Conservation (phyloP, 1,139 yeast species). For the Debaryomyces coudertii region DNA sequence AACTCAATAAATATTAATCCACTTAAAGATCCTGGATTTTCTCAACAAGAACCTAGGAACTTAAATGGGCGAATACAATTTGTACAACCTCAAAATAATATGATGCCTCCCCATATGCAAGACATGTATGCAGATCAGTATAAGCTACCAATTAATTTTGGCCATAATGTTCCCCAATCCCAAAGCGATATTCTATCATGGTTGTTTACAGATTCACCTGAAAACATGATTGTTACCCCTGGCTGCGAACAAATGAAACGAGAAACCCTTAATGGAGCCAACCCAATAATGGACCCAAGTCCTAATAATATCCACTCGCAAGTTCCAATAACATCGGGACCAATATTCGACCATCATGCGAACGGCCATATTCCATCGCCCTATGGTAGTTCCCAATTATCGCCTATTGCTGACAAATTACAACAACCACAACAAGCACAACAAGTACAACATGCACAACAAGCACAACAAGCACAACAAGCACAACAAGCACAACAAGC, state of each 20-base stretch:
- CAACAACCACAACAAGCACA: not conserved
- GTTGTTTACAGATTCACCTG: slow-evolving; percentile 38
- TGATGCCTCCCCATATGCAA: not conserved
- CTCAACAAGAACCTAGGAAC: not conserved
- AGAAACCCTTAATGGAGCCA: not conserved
- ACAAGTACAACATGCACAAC: not conserved
- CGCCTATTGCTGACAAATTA: slow-evolving; percentile 22
- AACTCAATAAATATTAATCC: not conserved
- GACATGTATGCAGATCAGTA: slow-evolving; percentile 7
- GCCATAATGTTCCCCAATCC: slow-evolving; percentile 19
- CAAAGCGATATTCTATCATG: slow-evolving; percentile 46
- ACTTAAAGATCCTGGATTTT: not conserved
- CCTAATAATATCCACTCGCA: slow-evolving; percentile 6
- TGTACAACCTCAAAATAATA: not conserved
- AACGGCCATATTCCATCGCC: slow-evolving; percentile 15
- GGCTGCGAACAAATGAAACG: not conserved
- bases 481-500: not conserved
- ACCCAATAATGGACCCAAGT: not conserved
- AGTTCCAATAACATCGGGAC: not conserved
- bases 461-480: not conserved
- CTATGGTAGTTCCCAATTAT: slow-evolving; percentile 16
- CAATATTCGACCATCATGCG: not conserved
- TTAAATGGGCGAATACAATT: not conserved
- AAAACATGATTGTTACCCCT: slow-evolving; percentile 15
- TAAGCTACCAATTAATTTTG: not conserved